These are phyloP conservation scores for Skeletonema marinoi DNA, from an alignment of 108 stramenopile genomes.

Conservation along the genomic window DNA sequence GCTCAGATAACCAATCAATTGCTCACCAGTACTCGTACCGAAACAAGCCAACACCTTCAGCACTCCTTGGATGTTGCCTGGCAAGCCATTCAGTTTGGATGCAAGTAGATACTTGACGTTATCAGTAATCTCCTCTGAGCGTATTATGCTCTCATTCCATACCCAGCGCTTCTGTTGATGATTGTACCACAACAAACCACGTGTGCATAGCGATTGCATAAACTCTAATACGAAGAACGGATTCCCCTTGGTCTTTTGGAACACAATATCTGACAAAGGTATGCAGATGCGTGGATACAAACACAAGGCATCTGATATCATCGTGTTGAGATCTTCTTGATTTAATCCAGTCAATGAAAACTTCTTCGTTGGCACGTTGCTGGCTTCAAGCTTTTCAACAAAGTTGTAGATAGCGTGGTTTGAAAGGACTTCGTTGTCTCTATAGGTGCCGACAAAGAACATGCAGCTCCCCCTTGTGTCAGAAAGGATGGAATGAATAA, in stretches of 20 bases:
- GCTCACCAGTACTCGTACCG: conserved; percentile 24
- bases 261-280: conserved; percentile 25
- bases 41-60: conserved; percentile 45
- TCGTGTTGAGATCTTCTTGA: conserved; percentile 28
- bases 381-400: neutral
- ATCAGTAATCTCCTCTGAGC: conserved; percentile 29
- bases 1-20: neutral
- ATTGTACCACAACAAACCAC: conserved; percentile 17
- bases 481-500: conserved; percentile 22
- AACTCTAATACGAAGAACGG: conserved; percentile 34
- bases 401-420: conserved; percentile 20
- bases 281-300: conserved; percentile 26
- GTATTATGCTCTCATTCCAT: conserved; percentile 26
- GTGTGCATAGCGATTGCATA: conserved; percentile 21
- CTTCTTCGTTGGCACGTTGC: conserved; percentile 16
- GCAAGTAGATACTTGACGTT: conserved; percentile 49
- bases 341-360: conserved; percentile 19
- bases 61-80: conserved; percentile 7
- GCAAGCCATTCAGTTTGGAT: conserved; percentile 32
- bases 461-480: conserved; percentile 30
- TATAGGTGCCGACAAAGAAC: conserved; percentile 42
- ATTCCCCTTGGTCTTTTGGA: conserved; percentile 36
- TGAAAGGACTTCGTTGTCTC: conserved; percentile 27
- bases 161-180: conserved; percentile 19
- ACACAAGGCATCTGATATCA: conserved; percentile 41